Conservation (phyloP, 2,329 filamentous ascomycete genomes). For the Aspergillus sp. region DNA sequence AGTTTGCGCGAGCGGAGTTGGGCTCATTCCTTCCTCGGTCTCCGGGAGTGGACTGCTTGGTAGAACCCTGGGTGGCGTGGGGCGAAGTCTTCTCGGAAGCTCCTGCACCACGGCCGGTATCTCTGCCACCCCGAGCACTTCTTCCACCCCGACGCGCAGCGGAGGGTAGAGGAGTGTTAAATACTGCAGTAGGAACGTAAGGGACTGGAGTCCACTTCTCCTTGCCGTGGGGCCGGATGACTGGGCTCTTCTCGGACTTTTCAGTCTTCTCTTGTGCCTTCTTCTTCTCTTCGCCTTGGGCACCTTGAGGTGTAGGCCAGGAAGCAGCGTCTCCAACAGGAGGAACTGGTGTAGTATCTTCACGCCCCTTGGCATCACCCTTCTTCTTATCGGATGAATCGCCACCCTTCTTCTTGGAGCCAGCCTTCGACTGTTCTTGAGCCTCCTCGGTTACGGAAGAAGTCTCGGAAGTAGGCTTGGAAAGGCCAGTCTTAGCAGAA, state of each 20-base stretch:
- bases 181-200: constrained; percentile 80
- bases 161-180: constrained; percentile 72
- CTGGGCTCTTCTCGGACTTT: constrained; percentile 56
- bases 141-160: constrained; percentile 55
- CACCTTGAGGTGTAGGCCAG: constrained; percentile 89
- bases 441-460: constrained; percentile 35
- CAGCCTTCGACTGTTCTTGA: constrained; percentile 40
- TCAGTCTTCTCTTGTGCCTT: constrained; percentile 65
- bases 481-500: constrained; percentile 20
- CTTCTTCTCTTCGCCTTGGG: constrained; percentile 73
- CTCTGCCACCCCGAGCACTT: constrained; percentile 56
- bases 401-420: constrained; percentile 42
- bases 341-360: constrained; percentile 52
- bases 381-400: constrained; percentile 33
- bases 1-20: constrained; percentile 38
- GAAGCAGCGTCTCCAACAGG: constrained; percentile 73
- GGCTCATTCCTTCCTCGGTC: constrained; percentile 39
- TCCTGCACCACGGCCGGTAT: constrained; percentile 43
- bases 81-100: constrained; percentile 34
- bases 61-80: constrained; percentile 25
- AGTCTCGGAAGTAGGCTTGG: constrained; percentile 26
- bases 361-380: constrained; percentile 42
- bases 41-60: constrained; percentile 31
- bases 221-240: constrained; percentile 63
- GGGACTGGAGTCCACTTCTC: constrained; percentile 82